phyloP scores from a whole-genome alignment of 768 basidiomycete species.

The Boletus subcaerulescens region DNA sequence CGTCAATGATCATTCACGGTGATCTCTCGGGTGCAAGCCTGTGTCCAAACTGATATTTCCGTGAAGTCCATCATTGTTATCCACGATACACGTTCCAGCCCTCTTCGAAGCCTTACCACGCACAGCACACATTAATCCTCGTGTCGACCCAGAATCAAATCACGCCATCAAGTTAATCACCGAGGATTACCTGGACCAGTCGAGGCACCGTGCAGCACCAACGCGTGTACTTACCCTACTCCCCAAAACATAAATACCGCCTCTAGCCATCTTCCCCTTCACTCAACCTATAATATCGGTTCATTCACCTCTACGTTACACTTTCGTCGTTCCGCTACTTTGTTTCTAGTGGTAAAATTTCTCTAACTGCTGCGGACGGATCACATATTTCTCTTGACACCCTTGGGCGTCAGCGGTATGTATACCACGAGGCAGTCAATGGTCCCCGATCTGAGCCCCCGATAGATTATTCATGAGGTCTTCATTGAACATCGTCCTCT shows the following conservation, averaged over 20 bases:
- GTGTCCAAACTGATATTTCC: too few relatives aligned
- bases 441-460: slow-evolving; percentile 13
- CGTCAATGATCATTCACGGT: too few relatives aligned
- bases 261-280: background rate
- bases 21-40: too few relatives aligned
- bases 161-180: too few relatives aligned
- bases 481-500: slow-evolving; percentile 39
- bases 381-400: background rate
- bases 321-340: background rate
- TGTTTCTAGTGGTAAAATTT: background rate
- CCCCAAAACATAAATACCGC: slow-evolving; percentile 21
- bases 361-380: background rate
- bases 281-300: background rate
- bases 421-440: slow-evolving; percentile 2
- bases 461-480: slow-evolving; percentile 18
- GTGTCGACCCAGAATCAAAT: too few relatives aligned
- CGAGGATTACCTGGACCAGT: too few relatives aligned
- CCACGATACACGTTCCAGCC: too few relatives aligned
- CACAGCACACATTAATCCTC: too few relatives aligned
- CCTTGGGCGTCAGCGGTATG: slow-evolving; percentile 8
- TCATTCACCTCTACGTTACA: background rate
- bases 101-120: too few relatives aligned
- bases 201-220: too few relatives aligned
- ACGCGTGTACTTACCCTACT: too few relatives aligned
- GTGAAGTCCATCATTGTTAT: too few relatives aligned